Percentiles rank a stretch among this genome's conserved stretches.
Evolutionary conservation across 2,329 filamentous ascomycete genomes (phyloP).

Genomic region (Sporothrix curviconia): DNA sequence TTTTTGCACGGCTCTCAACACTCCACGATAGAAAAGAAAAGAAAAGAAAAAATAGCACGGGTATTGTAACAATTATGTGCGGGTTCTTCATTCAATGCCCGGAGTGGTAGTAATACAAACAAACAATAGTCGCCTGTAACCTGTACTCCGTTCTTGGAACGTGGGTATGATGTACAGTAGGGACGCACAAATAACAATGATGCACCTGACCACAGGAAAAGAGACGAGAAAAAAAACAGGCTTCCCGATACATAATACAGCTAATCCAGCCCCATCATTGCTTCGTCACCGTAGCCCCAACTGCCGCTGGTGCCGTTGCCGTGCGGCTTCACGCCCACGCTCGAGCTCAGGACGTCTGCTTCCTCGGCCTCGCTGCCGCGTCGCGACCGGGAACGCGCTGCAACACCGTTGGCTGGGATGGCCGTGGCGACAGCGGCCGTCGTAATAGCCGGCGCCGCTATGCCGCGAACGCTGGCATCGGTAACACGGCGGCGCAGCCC

Average conservation of each 20-base stretch:
- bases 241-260: background rate
- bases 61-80: too few relatives aligned
- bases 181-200: too few relatives aligned
- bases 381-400: conserved; percentile 28
- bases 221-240: background rate
- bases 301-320: conserved; percentile 43
- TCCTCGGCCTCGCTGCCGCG: conserved; percentile 38
- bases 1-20: too few relatives aligned
- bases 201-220: too few relatives aligned
- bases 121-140: too few relatives aligned
- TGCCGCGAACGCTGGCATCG: conserved; percentile 15
- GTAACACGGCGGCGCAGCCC: conserved; percentile 34
- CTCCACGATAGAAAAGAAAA: too few relatives aligned
- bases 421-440: conserved; percentile 13
- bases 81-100: too few relatives aligned
- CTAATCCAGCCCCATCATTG: conserved; percentile 73
- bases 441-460: conserved; percentile 11
- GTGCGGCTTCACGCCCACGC: conserved; percentile 47
- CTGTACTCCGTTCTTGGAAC: too few relatives aligned
- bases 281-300: conserved; percentile 81
- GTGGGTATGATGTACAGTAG: too few relatives aligned
- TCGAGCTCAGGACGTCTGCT: conserved; percentile 34
- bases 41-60: too few relatives aligned
- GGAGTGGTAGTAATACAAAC: too few relatives aligned
- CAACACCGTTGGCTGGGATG: conserved; percentile 15